Base-by-base conservation (phyloP, 2,329 filamentous ascomycete genomes). In the Ploettnerulaceae sp. region DNA sequence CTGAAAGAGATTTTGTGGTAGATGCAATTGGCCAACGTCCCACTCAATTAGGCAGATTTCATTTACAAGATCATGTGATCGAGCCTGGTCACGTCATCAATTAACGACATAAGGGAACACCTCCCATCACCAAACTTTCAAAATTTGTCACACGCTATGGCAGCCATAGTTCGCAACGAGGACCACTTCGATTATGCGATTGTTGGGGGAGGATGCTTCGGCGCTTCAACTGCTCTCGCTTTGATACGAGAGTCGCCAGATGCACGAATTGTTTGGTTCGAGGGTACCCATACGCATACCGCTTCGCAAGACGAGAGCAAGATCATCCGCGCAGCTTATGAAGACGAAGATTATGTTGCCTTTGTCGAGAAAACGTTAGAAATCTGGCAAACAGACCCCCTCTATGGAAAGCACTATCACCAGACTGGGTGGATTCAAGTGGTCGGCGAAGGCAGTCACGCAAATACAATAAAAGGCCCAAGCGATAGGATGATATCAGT, bases 251-350 rank as follows among this genome's bases (percentile, higher is more conserved):
- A 24, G 11, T 39, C 11, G 36, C 36, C 22, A 39, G 21, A 26
- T 20, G 36, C 36, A 39, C 36, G 21, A 39, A 39, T 39, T 39
- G 21, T 39, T 39, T 39, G 17, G 21, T 39, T 39, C 21, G 21
- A 39, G 21, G 21, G 18, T 39, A 39, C 24, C 36, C 21, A 36
- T 36, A 36, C 18, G 17, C 9, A 22, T 22, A 36, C n/a, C 17
- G 34, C 34, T 36, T 36, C 34, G 34, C 34, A 22, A 36, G 17
- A 36, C 18, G 21, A 11, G 7, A 36, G 34, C 34, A 36, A 36
- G 17, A 36, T 36, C 18, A 36, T 36, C 17, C 34, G 18, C 18
- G 17, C 17, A 22, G 18, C 34, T 36, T 36, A 36, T 22, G n/a
- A 36, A 18, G 17, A 36, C 34, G 17, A 36, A 36, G 17, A 36